A percentile compares a stretch with the other conserved stretches of the same genome.
Evolutionary conservation across 176 grass and related monocot species (phyloP).

Genomic region (Lolium rigidum): DNA sequence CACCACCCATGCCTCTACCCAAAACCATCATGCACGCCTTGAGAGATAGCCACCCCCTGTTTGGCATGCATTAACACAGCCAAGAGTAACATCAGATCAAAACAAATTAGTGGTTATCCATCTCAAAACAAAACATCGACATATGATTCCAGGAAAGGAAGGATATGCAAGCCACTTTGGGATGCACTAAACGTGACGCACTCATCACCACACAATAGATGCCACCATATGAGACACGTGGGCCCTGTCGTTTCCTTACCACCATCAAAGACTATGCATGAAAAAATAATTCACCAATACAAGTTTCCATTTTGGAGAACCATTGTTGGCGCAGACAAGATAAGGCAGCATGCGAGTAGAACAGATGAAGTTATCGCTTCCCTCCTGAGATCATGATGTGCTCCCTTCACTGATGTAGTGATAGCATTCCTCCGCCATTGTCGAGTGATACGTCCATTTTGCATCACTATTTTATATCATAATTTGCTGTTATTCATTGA

Average conservation of each 20-base stretch:
- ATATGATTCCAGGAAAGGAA: neutral
- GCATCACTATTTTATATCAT: no score
- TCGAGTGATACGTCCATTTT: no score
- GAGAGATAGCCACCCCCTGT: neutral
- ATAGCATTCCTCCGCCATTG: neutral
- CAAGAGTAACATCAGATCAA: neutral
- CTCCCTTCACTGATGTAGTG: neutral
- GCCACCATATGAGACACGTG: neutral
- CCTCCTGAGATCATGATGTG: no score
- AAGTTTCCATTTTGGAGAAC: neutral
- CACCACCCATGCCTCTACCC: neutral
- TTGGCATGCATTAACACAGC: neutral
- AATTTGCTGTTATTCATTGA: no score
- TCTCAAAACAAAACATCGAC: no score
- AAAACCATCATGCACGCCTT: no score
- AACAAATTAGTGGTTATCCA: neutral
- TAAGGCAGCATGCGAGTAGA: neutral
- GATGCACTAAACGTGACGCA: neutral
- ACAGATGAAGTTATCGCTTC: neutral
- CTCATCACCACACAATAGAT: neutral
- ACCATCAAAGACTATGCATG: neutral
- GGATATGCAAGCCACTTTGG: neutral
- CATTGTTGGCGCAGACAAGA: neutral
- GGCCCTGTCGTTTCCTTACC: neutral
- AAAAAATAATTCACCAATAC: neutral